Base-by-base conservation (phyloP, 176 grass and related monocot genomes). In the Oryza meridionalis region DNA sequence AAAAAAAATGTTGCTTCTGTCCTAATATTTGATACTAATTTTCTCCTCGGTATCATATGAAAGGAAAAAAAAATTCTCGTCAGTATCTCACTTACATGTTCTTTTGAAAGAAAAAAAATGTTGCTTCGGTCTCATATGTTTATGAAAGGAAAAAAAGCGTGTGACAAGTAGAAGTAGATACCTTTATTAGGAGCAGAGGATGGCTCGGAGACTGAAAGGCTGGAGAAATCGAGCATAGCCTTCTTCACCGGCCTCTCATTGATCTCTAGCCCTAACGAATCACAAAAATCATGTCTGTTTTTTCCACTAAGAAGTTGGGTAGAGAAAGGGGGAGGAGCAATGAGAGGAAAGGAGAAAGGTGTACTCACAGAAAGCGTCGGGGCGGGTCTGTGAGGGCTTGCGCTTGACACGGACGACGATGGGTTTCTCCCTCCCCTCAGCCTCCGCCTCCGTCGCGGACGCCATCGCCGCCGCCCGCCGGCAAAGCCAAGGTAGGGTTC, bases 331-430 rank as follows among this genome's bases (percentile, higher is more conserved):
- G 69, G 9, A 9, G 6, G 51, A 69, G 66, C 47, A 27, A 17
- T 29, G 22, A 47, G 14, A 6, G 6, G 38, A 84, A 33, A 47
- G n/a, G 3, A 12, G 69, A 61, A 50, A 84, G 26, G 69, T 55
- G 45, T 53, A 26, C 92, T 91, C 82, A 98, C 96, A 95, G 77
- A 98, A 95, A 5, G 86, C 91, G 37, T 92, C 93, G 17, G 89
- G 78, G 5, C 89, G 86, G 14, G 73, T 46, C 64, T 98, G 96
- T 4, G 77, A 91, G 40, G 84, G 72, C 73, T 95, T 98, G 71
- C 93, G 82, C 93, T 98, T 98, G 77, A 98, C 89, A 80, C 91
- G 82, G 11, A 98, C 93, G 25, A 95, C 72, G 9, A 98, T 78
- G 22, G 87, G 96, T 73, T 90, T 95, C 15, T 76, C 87, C 70